Conservation (phyloP, 179 eudicot genomes). For the Beta corolliflora region DNA sequence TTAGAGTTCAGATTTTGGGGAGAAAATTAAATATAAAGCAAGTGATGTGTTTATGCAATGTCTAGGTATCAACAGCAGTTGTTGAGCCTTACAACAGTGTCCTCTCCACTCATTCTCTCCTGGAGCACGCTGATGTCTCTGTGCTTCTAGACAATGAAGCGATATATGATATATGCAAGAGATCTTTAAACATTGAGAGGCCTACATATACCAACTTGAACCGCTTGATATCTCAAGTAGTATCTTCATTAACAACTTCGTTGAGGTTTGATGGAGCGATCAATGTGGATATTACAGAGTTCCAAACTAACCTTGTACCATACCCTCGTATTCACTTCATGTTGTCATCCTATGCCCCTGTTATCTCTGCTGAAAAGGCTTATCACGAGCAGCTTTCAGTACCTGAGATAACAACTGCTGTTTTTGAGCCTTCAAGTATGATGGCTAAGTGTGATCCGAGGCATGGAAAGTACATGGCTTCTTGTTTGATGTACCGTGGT, state of each 20-base stretch:
- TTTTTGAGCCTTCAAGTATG: conserved; percentile 75
- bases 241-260: conserved; percentile 67
- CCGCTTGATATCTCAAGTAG: conserved; percentile 64
- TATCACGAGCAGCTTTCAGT: conserved; percentile 63
- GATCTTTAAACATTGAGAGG: conserved; percentile 58
- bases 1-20: no score
- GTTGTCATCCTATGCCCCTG: conserved; percentile 72
- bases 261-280: conserved; percentile 74
- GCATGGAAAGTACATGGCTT: conserved; percentile 76
- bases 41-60: conserved; percentile 11
- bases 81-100: conserved; percentile 71
- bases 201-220: conserved; percentile 69
- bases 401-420: conserved; percentile 66
- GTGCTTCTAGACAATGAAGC: conserved; percentile 71
- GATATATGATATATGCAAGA: conserved; percentile 55
- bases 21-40: background rate
- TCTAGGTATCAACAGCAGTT: conserved; percentile 66
- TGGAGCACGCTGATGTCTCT: conserved; percentile 58
- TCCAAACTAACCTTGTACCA: conserved; percentile 70
- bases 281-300: conserved; percentile 63
- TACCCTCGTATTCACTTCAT: conserved; percentile 72
- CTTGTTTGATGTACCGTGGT: conserved; percentile 75
- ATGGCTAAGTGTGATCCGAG: conserved; percentile 74
- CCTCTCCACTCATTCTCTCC: conserved; percentile 56
- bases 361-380: conserved; percentile 62